A percentile compares a stretch with the other conserved stretches of the same genome.
Conservation (phyloP, 2,329 filamentous ascomycete species). For the Aspergillus luchuensis region DNA sequence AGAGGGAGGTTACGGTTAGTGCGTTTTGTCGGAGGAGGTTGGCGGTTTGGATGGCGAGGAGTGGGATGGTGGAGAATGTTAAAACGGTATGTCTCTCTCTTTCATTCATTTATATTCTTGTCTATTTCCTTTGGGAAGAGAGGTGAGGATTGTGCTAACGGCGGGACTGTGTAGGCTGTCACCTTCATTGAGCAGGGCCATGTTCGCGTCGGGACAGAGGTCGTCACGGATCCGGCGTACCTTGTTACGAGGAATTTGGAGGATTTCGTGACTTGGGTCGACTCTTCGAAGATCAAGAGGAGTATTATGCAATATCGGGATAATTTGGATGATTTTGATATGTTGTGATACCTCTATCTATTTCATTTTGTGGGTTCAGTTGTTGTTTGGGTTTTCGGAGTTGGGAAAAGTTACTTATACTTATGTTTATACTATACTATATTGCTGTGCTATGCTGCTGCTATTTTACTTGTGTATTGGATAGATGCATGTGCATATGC, state of each 20-base stretch:
- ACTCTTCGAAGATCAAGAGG: slow-evolving; percentile 94
- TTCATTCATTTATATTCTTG: too few species aligned
- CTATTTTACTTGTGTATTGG: too few species aligned
- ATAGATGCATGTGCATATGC: too few species aligned
- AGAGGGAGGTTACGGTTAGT: slow-evolving; percentile 84
- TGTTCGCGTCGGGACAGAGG: slow-evolving; percentile 86
- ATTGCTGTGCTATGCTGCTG: too few species aligned
- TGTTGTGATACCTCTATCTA: slow-evolving; percentile 59
- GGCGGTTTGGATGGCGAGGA: slow-evolving; percentile 85
- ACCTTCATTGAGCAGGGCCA: slow-evolving; percentile 94
- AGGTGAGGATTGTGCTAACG: too few species aligned
- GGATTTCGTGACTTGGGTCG: slow-evolving; percentile 95
- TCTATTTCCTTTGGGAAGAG: too few species aligned
- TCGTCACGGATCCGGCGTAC: slow-evolving; percentile 86
- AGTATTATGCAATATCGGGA: slow-evolving; percentile 94
- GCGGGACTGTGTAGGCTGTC: slow-evolving; percentile 31
- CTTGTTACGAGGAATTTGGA: slow-evolving; percentile 87
- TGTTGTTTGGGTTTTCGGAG: too few species aligned
- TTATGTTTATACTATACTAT: too few species aligned
- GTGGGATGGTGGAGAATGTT: slow-evolving; percentile 90
- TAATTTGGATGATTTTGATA: slow-evolving; percentile 92
- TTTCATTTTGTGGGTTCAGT: too few species aligned
- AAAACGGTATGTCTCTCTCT: slow-evolving; percentile 59
- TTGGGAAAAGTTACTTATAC: too few species aligned
- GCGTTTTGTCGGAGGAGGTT: slow-evolving; percentile 82